A percentile compares a stretch with the other conserved stretches of the same genome.
These are phyloP conservation scores for Colletotrichum karsti DNA, from an alignment of 2,329 filamentous ascomycete species.

Conservation along the genomic window DNA sequence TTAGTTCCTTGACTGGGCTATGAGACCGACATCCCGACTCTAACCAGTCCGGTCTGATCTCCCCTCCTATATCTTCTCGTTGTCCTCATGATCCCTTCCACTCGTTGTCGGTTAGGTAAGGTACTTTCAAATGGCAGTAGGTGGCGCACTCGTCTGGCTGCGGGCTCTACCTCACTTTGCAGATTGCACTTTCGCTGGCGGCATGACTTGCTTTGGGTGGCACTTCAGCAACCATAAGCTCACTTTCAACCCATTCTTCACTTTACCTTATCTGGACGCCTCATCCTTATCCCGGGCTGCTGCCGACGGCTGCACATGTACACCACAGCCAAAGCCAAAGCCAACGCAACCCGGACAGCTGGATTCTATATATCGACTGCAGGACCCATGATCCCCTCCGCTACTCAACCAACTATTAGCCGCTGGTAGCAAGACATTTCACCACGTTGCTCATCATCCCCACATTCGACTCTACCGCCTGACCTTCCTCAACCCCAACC, in stretches of 20 bases:
- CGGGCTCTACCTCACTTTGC: background rate
- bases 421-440: conserved; percentile 21
- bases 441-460: conserved; percentile 17
- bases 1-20: background rate
- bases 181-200: background rate
- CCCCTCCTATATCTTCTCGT: background rate
- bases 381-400: conserved; percentile 15
- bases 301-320: background rate
- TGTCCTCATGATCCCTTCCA: background rate
- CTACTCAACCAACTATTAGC: background rate
- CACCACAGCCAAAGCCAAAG: no score
- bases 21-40: conserved; percentile 3
- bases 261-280: conserved; percentile 17
- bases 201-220: background rate
- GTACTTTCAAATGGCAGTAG: conserved; percentile 4
- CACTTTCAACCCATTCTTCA: background rate
- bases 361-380: conserved; percentile 1
- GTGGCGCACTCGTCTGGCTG: conserved; percentile 6
- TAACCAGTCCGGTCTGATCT: background rate
- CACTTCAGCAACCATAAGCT: background rate
- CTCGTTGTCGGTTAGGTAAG: conserved; percentile 8
- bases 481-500: background rate
- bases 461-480: conserved; percentile 7
- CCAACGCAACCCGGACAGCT: background rate
- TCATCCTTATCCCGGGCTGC: conserved; percentile 21